phyloP scores from a whole-genome alignment of 192 early-diverging fungal species.

The Paraglomus brasilianum region DNA sequence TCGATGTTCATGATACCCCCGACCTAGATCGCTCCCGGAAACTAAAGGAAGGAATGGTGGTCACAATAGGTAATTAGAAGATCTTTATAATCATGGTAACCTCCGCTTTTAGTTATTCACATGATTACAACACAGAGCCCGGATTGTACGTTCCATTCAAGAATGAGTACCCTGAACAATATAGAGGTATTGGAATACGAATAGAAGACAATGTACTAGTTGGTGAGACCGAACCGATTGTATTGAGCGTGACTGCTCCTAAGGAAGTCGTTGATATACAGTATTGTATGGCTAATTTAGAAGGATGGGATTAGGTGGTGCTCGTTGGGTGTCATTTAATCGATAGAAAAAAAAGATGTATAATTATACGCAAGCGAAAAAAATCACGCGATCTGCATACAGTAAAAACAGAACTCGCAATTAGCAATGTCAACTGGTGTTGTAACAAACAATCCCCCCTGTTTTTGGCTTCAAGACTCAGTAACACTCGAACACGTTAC shows the following conservation, averaged over 20 bases:
- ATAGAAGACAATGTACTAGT: conserved; percentile 96
- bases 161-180: conserved; percentile 70
- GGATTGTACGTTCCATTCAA: conserved; percentile 88
- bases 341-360: background rate
- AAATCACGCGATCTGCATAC: background rate
- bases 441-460: too few relatives aligned
- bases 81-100: background rate
- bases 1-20: conserved; percentile 93
- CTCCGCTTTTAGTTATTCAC: background rate
- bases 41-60: conserved; percentile 79
- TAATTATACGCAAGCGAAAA: background rate
- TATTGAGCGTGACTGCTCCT: conserved; percentile 73
- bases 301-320: background rate
- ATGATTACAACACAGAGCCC: conserved; percentile 61
- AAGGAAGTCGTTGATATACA: conserved; percentile 86
- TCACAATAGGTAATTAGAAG: conserved; percentile 71
- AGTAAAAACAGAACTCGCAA: too few relatives aligned
- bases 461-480: too few relatives aligned
- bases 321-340: background rate
- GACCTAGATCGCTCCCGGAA: conserved; percentile 68
- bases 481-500: too few relatives aligned
- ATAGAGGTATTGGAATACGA: conserved; percentile 87
- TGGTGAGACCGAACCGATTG: conserved; percentile 62
- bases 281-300: conserved; percentile 41
- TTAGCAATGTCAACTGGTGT: too few relatives aligned